These are phyloP conservation scores for Rubus idaeus DNA, from an alignment of 306 rosid species.

Conservation along the genomic window DNA sequence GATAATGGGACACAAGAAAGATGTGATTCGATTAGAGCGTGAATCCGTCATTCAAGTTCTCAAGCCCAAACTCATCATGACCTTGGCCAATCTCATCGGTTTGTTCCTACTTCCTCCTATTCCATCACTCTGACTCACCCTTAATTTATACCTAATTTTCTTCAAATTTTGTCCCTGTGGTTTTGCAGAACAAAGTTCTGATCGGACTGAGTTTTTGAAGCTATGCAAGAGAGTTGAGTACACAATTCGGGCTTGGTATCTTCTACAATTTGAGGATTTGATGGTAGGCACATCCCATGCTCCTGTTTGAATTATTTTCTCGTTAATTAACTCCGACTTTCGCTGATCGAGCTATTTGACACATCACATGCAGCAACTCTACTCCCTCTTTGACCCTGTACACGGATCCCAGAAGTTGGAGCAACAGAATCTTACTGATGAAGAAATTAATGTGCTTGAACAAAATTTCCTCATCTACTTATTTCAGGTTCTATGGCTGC, in stretches of 20 bases:
- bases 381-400: slow-evolving; percentile 89
- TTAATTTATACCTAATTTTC: neutral
- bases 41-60: slow-evolving; percentile 86
- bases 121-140: neutral
- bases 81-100: slow-evolving; percentile 88
- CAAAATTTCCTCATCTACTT: slow-evolving; percentile 78
- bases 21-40: slow-evolving; percentile 76
- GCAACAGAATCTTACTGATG: slow-evolving; percentile 56
- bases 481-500: slow-evolving; percentile 60
- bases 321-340: neutral
- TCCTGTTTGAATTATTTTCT: neutral
- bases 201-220: slow-evolving; percentile 85
- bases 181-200: slow-evolving; percentile 67
- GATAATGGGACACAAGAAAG: slow-evolving; percentile 26
- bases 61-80: slow-evolving; percentile 78
- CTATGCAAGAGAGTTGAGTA: slow-evolving; percentile 89
- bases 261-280: slow-evolving; percentile 93
- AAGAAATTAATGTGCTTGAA: slow-evolving; percentile 80
- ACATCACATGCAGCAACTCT: slow-evolving; percentile 64
- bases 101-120: neutral
- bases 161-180: neutral
- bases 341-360: neutral
- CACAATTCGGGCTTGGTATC: slow-evolving; percentile 97
- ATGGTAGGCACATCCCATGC: slow-evolving; percentile 47
- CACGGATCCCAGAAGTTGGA: slow-evolving; percentile 73